phyloP scores from a whole-genome alignment of 2,329 filamentous ascomycete genomes.

The Penicillium polonicum region DNA sequence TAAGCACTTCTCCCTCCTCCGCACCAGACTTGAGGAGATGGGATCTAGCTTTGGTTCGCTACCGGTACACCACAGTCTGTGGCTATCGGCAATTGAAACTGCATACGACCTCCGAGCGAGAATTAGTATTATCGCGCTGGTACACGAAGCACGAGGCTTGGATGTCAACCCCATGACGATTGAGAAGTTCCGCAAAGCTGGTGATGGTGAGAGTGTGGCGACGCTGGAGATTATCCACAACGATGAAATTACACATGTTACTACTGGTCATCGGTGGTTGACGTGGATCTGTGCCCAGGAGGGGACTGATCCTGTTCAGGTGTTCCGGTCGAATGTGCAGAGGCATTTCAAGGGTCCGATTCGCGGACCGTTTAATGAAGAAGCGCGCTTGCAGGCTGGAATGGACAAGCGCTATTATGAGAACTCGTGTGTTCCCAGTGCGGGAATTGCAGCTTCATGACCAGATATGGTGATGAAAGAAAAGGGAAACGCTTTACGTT shows the following conservation, averaged over 20 bases:
- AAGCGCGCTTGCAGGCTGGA: slow-evolving; percentile 46
- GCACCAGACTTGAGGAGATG: slow-evolving; percentile 46
- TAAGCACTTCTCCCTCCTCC: slow-evolving; percentile 50
- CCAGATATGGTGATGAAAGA: neutral
- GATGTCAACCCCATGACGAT: slow-evolving; percentile 52
- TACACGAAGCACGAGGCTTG: slow-evolving; percentile 49
- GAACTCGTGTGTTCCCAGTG: slow-evolving; percentile 13
- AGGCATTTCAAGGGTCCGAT: slow-evolving; percentile 45
- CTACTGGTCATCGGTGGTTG: slow-evolving; percentile 49
- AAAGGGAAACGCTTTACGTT: slow-evolving; percentile 2
- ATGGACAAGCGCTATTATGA: slow-evolving; percentile 48
- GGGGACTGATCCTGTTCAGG: slow-evolving; percentile 46
- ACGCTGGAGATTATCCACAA: slow-evolving; percentile 48
- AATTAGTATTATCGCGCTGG: slow-evolving; percentile 50
- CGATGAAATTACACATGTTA: slow-evolving; percentile 52
- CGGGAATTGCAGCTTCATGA: slow-evolving; percentile 4
- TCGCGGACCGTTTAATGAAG: slow-evolving; percentile 48
- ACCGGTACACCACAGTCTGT: slow-evolving; percentile 49
- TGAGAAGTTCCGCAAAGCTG: slow-evolving; percentile 46
- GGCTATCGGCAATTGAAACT: slow-evolving; percentile 46
- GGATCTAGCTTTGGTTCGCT: slow-evolving; percentile 48
- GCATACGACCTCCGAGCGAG: slow-evolving; percentile 47
- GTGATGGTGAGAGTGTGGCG: slow-evolving; percentile 45
- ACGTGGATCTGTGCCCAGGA: slow-evolving; percentile 51
- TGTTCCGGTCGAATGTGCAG: slow-evolving; percentile 47